Evolutionary conservation across 1,284 basidiomycete species (phyloP).

Genomic region (Rhodotorula sp.): DNA sequence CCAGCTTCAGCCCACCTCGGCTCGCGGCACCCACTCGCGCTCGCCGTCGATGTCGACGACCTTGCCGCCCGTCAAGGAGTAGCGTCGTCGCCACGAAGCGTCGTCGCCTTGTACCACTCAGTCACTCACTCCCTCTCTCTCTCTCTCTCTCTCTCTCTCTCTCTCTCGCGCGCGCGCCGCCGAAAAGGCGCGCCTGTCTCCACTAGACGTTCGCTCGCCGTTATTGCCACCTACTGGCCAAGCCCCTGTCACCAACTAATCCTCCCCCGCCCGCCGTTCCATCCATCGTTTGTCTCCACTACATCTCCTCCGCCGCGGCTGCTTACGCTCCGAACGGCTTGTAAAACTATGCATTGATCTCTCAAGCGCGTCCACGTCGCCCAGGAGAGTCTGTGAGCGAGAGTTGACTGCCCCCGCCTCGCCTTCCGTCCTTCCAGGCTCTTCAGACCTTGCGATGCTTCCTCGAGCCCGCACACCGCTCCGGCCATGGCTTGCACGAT

Average conservation of each 20-base stretch:
- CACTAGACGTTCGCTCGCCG: background rate
- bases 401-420: background rate
- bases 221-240: background rate
- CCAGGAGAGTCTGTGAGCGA: background rate
- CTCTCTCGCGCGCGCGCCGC: too few relatives aligned
- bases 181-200: background rate
- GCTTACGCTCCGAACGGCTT: background rate
- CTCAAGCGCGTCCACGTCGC: too few relatives aligned
- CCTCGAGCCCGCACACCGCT: constrained; percentile 7
- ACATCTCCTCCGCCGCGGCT: too few relatives aligned
- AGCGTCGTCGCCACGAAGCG: background rate
- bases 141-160: background rate
- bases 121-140: too few relatives aligned
- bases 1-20: background rate
- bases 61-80: constrained; percentile 17
- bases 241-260: background rate
- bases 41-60: constrained; percentile 10
- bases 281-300: background rate
- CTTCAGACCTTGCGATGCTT: background rate
- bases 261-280: background rate
- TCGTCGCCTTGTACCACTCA: background rate
- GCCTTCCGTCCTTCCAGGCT: background rate
- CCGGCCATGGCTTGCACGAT: constrained; percentile 9
- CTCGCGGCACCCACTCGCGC: constrained; percentile 14
- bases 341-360: background rate